Evolutionary conservation across 2,329 filamentous ascomycete genomes (phyloP).

Genomic region (Daldinia sp.): DNA sequence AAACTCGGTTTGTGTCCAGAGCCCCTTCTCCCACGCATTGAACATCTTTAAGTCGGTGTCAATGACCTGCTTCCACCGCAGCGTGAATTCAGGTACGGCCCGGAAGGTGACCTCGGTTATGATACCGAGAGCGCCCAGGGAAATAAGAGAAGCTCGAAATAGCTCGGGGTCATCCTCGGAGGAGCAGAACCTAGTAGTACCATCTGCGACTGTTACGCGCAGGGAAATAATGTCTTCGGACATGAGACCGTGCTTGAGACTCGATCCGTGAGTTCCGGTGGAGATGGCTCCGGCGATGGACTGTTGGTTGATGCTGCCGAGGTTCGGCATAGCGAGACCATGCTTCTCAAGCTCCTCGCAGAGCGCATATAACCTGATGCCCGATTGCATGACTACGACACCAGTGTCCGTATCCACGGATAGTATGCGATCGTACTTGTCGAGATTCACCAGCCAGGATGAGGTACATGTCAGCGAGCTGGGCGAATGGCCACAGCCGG

Average conservation of each 20-base stretch:
- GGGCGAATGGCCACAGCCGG: conserved; percentile 93
- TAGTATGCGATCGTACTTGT: conserved; percentile 78
- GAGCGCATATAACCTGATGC: conserved; percentile 81
- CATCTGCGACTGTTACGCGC: conserved; percentile 83
- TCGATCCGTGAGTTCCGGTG: conserved; percentile 93
- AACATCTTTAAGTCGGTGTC: conserved; percentile 75
- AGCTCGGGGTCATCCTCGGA: conserved; percentile 76
- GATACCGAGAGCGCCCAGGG: conserved; percentile 88
- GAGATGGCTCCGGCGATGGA: conserved; percentile 91
- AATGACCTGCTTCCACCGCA: conserved; percentile 85
- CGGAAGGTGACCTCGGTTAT: conserved; percentile 89
- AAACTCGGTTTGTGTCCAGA: conserved; percentile 89
- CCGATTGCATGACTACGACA: conserved; percentile 82
- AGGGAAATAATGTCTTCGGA: conserved; percentile 79
- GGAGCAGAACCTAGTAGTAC: conserved; percentile 74
- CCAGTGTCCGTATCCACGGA: conserved; percentile 71
- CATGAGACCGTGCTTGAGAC: conserved; percentile 81
- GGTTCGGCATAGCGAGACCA: conserved; percentile 86
- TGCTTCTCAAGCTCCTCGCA: conserved; percentile 76
- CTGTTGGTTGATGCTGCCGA: conserved; percentile 95
- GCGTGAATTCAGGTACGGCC: conserved; percentile 80
- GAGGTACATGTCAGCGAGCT: conserved; percentile 92
- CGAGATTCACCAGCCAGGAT: conserved; percentile 93
- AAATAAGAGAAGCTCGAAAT: conserved; percentile 87
- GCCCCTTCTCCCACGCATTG: conserved; percentile 71